Conservation (phyloP, 2,329 filamentous ascomycete species). For the Pyrenophora graminea region DNA sequence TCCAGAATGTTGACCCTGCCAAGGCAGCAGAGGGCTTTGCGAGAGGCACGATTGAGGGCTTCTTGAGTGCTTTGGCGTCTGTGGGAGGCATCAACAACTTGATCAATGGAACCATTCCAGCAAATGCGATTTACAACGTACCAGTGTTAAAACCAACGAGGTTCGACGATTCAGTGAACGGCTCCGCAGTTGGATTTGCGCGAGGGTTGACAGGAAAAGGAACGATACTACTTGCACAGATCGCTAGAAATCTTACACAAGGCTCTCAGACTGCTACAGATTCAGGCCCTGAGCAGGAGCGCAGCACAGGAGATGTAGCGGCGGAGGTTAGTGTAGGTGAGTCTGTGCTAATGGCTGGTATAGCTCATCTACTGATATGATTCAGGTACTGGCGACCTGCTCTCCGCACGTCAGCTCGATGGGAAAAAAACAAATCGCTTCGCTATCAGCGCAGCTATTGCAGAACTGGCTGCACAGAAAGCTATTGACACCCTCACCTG, state of each 20-base stretch:
- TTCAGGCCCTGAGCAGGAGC: neutral
- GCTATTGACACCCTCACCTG: constrained; percentile 29
- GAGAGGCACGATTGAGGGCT: constrained; percentile 33
- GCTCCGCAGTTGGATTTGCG: constrained; percentile 31
- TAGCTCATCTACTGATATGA: neutral
- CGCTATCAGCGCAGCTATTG: constrained; percentile 26
- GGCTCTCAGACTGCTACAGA: constrained; percentile 6
- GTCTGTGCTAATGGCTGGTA: neutral
- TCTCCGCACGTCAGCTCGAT: constrained; percentile 19
- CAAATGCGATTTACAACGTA: constrained; percentile 24
- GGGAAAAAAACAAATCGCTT: constrained; percentile 5
- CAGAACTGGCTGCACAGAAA: constrained; percentile 24
- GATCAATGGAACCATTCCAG: constrained; percentile 29
- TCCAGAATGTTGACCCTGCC: constrained; percentile 16
- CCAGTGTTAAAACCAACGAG: constrained; percentile 19
- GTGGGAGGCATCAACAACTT: constrained; percentile 35
- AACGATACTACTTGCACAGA: constrained; percentile 27
- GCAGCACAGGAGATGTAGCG: neutral
- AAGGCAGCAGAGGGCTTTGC: constrained; percentile 36
- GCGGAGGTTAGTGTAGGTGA: constrained; percentile 23
- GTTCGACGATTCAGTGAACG: constrained; percentile 36
- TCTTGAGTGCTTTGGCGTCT: constrained; percentile 28
- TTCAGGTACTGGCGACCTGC: constrained; percentile 15
- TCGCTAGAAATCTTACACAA: constrained; percentile 23
- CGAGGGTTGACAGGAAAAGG: constrained; percentile 33